Conservation (phyloP, 2,329 filamentous ascomycete genomes). For the Dothideomycetes sp. region DNA sequence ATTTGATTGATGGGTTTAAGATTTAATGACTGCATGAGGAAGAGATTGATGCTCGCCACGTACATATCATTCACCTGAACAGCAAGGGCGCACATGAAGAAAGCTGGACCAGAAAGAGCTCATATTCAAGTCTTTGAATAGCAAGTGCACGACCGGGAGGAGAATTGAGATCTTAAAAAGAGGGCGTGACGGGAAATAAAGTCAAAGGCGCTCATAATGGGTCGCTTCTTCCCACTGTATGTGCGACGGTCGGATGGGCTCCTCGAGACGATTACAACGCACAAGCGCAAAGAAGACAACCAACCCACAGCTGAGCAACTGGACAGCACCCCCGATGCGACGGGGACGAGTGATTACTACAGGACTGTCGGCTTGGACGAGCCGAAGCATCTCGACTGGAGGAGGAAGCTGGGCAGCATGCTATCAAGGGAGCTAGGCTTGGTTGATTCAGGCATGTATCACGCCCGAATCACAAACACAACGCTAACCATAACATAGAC, state of each 20-base stretch:
- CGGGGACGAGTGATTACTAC: conserved; percentile 46
- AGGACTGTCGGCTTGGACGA: conserved; percentile 39
- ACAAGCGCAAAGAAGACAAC: conserved; percentile 39
- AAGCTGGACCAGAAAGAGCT: no score
- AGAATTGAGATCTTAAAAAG: no score
- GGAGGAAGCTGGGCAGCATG: conserved; percentile 49
- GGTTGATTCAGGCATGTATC: conserved; percentile 6
- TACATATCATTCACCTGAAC: no score
- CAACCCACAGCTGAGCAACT: conserved; percentile 41
- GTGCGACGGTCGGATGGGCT: conserved; percentile 38
- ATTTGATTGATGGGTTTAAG: no score
- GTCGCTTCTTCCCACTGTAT: conserved; percentile 37
- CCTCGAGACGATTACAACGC: conserved; percentile 37
- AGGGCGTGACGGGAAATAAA: no score
- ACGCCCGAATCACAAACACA: no score
- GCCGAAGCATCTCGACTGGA: conserved; percentile 45
- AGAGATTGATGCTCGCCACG: no score
- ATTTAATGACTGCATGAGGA: no score
- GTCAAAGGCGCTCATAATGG: conserved; percentile 23
- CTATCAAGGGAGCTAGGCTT: conserved; percentile 37
- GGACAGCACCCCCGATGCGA: conserved; percentile 39
- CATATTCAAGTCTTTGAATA: no score
- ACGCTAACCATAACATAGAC: conserved; percentile 19
- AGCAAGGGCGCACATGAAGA: no score
- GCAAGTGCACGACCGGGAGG: no score